Base-by-base conservation (phyloP, 139 green algal species). In the Yamagishiella unicocca region DNA sequence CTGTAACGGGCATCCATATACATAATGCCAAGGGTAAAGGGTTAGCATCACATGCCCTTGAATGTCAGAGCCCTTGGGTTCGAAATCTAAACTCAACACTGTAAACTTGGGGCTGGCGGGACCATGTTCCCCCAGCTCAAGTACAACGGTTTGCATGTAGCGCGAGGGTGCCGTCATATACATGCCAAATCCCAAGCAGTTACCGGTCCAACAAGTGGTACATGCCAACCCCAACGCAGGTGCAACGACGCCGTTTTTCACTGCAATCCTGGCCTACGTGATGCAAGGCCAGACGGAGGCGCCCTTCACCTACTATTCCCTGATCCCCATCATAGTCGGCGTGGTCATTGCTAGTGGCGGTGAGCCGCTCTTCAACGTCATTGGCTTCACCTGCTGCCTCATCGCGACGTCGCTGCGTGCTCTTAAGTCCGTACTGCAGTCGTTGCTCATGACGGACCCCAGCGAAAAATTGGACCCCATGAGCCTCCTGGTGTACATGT, bases 241-340 rank as follows among this genome's bases (percentile, higher is more conserved):
- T 0, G 94, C 97, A 17, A 99, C 96, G 1, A 99, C 97, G 7
- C 97, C 97, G 4, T 97, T 97, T 82, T 99, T 99, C 90, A 99
- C 97, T 8, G 97, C 97, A 10, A 71, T 96, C 22, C 91, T 99
- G 27, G 91, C 94, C 4, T 91, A 92, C 37, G 2, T 94, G 0
- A 90, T 99, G 71, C 80, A 93, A 67, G 88, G 91, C 35, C 90
- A 93, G 27, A 74, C 89, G 2, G 96, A 99, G 87, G 84, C 46
- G 6, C 54, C 38, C 14, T 33, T 90, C 2, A 97, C 95, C 0
- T 99, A 99, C 89, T 46, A 91, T 27, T 90, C 97, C 0, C 92
- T 99, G 0, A 73, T 98, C 2, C 97, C 97, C 17, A 95, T 99
- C 19, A 94, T 98, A 54, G 84, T 93, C 7, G 97, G 72, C 4